These are phyloP conservation scores for Leishmania braziliensis DNA, from an alignment of 208 protist species.

Conservation along the genomic window DNA sequence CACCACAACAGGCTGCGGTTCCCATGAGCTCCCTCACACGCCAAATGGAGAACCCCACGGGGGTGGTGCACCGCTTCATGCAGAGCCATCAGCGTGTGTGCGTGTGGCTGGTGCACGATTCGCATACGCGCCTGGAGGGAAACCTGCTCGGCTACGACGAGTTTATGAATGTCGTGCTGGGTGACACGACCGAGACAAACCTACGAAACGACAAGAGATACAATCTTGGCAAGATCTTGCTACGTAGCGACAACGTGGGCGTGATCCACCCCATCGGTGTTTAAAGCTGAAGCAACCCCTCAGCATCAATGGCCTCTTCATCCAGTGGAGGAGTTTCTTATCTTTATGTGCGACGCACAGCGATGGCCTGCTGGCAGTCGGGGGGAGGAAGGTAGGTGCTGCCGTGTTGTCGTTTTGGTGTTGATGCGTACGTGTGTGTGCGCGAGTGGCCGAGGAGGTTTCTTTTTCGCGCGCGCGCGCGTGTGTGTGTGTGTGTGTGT, in stretches of 20 bases:
- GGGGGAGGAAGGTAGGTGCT: background rate
- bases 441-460: background rate
- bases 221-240: slow-evolving; percentile 84
- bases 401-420: background rate
- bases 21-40: slow-evolving; percentile 53
- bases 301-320: background rate
- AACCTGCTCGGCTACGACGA: slow-evolving; percentile 91
- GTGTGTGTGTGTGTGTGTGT: background rate
- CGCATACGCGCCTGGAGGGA: slow-evolving; percentile 79
- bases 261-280: slow-evolving; percentile 89
- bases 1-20: background rate
- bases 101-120: slow-evolving; percentile 89
- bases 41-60: slow-evolving; percentile 85
- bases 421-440: background rate
- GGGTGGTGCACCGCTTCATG: slow-evolving; percentile 76
- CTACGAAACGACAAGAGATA: slow-evolving; percentile 64
- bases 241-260: slow-evolving; percentile 93
- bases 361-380: background rate
- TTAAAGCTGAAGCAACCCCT: slow-evolving; percentile 26
- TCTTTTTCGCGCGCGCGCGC: no score
- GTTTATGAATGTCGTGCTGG: slow-evolving; percentile 94
- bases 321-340: background rate
- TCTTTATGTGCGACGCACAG: background rate
- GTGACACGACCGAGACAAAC: slow-evolving; percentile 88
- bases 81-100: slow-evolving; percentile 75